Base-by-base conservation (phyloP, 2,329 filamentous ascomycete species). In the Colletotrichum echinochloae region DNA sequence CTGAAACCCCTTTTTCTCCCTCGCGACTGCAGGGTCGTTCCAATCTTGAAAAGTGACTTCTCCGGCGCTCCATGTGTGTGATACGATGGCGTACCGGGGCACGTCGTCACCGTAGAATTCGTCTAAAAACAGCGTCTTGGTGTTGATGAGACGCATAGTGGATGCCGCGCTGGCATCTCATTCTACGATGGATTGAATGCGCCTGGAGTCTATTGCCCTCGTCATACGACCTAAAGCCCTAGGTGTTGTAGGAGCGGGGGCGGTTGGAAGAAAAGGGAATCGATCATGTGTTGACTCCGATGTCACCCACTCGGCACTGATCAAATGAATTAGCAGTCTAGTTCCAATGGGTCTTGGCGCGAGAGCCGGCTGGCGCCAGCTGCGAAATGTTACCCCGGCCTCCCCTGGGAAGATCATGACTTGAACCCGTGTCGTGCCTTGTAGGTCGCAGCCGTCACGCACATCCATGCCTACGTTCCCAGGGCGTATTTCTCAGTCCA, bases 61-160 rank as follows among this genome's bases (percentile, higher is more conserved):
- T 8, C 65, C 71, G 11, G 59, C 33, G 20, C 67, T 71, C 75
- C 75, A 76, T 1, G 73, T 76, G 59, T 76, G 75, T 0, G 75
- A 76, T n/a, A 75, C 72, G 23, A 76, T 76, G 28, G 75, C 75
- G 18, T 76, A 76, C 12, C 66, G 62, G 3, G 75, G 75, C 16
- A 71, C n/a, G 26, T 60, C 16, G n/a, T 73, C 70, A 37, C 74
- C 72, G 6, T 74, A 66, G 51, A 78, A 78, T 23, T 69, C 71
- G 46, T 75, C 70, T 11, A 79, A 68, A 1, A 66, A 52, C 14
- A 72, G 61, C 5, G 71, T 76, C 14, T 61, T 23, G 1, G 70
- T 72, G 62, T 79, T 77, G 18, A 79, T 73, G 18, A 79, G 74
- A 11, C 78, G 74, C 78, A 79, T 79, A 1, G 46, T 62, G 30